Conservation (phyloP, 2,329 filamentous ascomycete genomes). For the Colletotrichum sidae region DNA sequence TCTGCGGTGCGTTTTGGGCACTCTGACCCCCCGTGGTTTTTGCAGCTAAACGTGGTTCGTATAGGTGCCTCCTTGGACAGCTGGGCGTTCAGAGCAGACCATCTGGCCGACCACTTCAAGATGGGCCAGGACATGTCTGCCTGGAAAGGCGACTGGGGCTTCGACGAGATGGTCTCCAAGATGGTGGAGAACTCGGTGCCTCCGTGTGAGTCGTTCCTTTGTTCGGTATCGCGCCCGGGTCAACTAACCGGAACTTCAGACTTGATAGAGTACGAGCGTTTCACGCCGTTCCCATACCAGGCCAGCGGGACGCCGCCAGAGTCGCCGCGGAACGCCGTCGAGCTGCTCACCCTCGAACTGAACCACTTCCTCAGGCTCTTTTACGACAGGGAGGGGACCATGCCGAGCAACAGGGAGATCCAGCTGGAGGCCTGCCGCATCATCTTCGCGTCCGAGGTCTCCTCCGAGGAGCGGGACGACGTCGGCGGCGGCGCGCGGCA, state of each 20-base stretch:
- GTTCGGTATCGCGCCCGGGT: no score
- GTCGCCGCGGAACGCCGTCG: slow-evolving; percentile 46
- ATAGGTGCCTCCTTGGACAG: slow-evolving; percentile 44
- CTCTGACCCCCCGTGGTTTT: neutral
- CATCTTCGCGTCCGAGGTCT: slow-evolving; percentile 43
- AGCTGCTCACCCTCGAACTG: slow-evolving; percentile 50
- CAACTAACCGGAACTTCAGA: slow-evolving; percentile 2
- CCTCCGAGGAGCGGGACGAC: neutral
- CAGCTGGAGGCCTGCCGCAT: slow-evolving; percentile 44
- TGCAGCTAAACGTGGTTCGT: no score
- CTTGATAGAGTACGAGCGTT: slow-evolving; percentile 32
- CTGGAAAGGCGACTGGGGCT: slow-evolving; percentile 55
- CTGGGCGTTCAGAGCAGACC: slow-evolving; percentile 49
- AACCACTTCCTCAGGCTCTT: slow-evolving; percentile 43
- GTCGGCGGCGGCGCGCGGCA: neutral
- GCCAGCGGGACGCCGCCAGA: slow-evolving; percentile 31
- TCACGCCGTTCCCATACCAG: slow-evolving; percentile 29
- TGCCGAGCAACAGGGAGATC: slow-evolving; percentile 39
- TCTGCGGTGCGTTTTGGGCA: slow-evolving; percentile 44
- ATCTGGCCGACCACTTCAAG: slow-evolving; percentile 54
- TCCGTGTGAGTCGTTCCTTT: slow-evolving; percentile 41
- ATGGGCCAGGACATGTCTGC: slow-evolving; percentile 51
- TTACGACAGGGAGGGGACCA: slow-evolving; percentile 36
- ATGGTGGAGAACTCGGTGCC: slow-evolving; percentile 53
- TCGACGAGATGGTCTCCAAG: slow-evolving; percentile 48